phyloP scores from a whole-genome alignment of 164 flowering plant species.

The Kingdonia uniflora region DNA sequence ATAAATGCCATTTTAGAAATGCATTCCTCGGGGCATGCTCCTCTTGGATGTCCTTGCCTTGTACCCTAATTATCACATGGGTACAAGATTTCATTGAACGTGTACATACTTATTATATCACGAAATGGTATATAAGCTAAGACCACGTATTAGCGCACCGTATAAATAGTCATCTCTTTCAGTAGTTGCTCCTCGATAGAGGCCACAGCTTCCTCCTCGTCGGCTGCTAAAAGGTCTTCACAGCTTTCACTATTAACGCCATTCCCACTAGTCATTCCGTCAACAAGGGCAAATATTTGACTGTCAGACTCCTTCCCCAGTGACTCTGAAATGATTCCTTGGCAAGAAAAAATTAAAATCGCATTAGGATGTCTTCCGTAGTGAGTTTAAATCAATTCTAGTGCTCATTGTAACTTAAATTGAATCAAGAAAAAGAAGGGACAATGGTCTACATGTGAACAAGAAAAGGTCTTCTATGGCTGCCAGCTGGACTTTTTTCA shows the following conservation, averaged over 20 bases:
- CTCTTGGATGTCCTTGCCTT: too few species aligned
- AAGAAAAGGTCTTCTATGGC: too few species aligned
- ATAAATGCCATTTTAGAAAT: too few species aligned
- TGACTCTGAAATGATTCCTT: constrained; percentile 76
- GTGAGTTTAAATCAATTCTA: too few species aligned
- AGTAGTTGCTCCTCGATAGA: constrained; percentile 52
- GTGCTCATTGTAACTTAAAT: too few species aligned
- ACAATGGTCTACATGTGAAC: not conserved
- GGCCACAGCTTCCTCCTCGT: constrained; percentile 74
- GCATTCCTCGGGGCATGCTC: too few species aligned
- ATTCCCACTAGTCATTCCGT: constrained; percentile 41
- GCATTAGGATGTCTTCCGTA: too few species aligned
- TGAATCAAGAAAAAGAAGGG: not conserved
- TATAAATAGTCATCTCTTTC: constrained; percentile 93
- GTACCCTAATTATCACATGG: too few species aligned
- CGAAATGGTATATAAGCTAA: too few species aligned
- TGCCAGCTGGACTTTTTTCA: too few species aligned
- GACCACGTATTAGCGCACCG: constrained; percentile 37
- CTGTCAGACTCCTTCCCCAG: constrained; percentile 41
- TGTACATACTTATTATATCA: too few species aligned
- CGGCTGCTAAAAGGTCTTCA: constrained; percentile 67
- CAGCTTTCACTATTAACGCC: constrained; percentile 32
- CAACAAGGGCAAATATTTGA: constrained; percentile 56
- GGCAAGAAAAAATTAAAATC: not conserved
- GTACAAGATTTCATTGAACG: too few species aligned